Percentiles rank a stretch among this genome's conserved stretches.
Evolutionary conservation across 2,329 filamentous ascomycete species (phyloP).

Genomic region (Cladosporium sp.): DNA sequence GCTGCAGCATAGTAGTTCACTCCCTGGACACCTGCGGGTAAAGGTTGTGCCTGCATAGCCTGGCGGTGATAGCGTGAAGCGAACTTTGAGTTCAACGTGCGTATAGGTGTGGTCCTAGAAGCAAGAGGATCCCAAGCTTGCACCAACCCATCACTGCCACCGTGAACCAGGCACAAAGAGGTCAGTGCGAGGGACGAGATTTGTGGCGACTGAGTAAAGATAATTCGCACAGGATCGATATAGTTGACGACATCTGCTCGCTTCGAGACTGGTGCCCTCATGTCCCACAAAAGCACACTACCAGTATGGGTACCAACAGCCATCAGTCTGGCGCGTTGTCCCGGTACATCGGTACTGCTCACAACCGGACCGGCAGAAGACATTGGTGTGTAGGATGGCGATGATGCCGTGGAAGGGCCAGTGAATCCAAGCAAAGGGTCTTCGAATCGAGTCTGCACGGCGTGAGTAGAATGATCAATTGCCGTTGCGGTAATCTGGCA

Average conservation of each 20-base stretch:
- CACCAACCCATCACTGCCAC: slow-evolving; percentile 89
- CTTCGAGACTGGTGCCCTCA: slow-evolving; percentile 60
- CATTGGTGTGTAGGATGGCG: slow-evolving; percentile 50
- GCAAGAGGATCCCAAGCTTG: slow-evolving; percentile 96
- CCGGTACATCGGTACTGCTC: slow-evolving; percentile 65
- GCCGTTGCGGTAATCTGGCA: slow-evolving; percentile 65
- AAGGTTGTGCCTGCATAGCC: slow-evolving; percentile 62
- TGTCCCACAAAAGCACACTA: slow-evolving; percentile 77
- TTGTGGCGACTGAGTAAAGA: slow-evolving; percentile 85
- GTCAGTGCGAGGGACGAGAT: slow-evolving; percentile 79
- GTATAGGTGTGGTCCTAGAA: slow-evolving; percentile 71
- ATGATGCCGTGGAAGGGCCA: slow-evolving; percentile 51
- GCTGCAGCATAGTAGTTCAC: slow-evolving; percentile 78
- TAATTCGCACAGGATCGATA: slow-evolving; percentile 69
- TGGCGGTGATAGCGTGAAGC: slow-evolving; percentile 77
- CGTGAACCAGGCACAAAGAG: slow-evolving; percentile 83
- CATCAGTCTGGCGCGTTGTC: slow-evolving; percentile 75
- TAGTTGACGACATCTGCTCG: slow-evolving; percentile 53
- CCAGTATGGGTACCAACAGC: slow-evolving; percentile 77
- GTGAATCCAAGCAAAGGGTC: slow-evolving; percentile 67
- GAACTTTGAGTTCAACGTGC: slow-evolving; percentile 82
- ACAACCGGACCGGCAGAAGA: slow-evolving; percentile 42
- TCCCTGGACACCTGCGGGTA: slow-evolving; percentile 58
- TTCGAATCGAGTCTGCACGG: slow-evolving; percentile 67
- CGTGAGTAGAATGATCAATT: slow-evolving; percentile 70